Evolutionary conservation across 345 rosid genomes (phyloP).

Genomic region (Cardamine chenopodiifolia): DNA sequence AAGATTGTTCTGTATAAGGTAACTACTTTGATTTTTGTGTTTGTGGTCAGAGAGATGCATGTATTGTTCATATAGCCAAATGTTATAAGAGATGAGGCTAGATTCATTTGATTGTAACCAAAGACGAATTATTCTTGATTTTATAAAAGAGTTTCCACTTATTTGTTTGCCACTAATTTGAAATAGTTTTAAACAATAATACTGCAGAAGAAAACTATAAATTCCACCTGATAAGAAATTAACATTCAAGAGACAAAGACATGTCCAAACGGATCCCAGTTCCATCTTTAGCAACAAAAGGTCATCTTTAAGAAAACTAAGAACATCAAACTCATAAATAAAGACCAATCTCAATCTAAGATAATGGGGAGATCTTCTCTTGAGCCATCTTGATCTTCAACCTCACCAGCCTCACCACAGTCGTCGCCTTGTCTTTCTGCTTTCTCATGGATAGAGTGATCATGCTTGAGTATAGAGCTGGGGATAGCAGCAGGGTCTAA

Average conservation of each 20-base stretch:
- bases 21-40: slow-evolving; percentile 10
- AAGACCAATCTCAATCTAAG: slow-evolving; percentile 6
- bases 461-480: background rate
- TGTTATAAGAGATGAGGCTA: slow-evolving; percentile 8
- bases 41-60: slow-evolving; percentile 8
- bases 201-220: background rate
- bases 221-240: background rate
- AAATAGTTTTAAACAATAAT: background rate
- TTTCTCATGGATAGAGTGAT: background rate
- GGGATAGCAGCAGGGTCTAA: slow-evolving; percentile 73
- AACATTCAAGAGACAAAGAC: background rate
- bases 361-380: background rate
- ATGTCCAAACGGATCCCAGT: slow-evolving; percentile 7
- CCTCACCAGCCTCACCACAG: slow-evolving; percentile 14
- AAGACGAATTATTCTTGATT: slow-evolving; percentile 12
- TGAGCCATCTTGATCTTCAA: slow-evolving; percentile 8
- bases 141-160: background rate
- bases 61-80: slow-evolving; percentile 26
- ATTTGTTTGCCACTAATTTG: background rate
- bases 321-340: background rate
- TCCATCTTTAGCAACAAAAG: background rate
- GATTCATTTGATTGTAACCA: slow-evolving; percentile 26
- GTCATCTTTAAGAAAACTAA: background rate
- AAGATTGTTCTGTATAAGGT: slow-evolving; percentile 23
- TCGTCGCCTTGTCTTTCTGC: slow-evolving; percentile 4